A percentile compares a stretch with the other conserved stretches of the same genome.
These are phyloP conservation scores for Brettanomyces bruxellensis DNA, from an alignment of 805 yeast species.

Conservation along the genomic window DNA sequence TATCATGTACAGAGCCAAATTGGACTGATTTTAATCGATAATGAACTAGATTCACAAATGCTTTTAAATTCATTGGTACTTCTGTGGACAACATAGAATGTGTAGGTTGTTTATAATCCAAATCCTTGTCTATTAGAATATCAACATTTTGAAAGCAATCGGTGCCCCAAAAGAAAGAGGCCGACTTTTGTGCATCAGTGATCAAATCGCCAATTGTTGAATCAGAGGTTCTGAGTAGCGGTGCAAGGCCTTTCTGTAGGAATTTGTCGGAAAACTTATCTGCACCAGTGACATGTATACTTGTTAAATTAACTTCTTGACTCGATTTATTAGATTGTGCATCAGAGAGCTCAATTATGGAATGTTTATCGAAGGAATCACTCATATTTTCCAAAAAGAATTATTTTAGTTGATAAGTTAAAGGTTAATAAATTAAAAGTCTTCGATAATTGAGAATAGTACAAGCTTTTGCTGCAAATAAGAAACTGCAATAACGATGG, in stretches of 20 bases:
- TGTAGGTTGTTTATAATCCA: neutral
- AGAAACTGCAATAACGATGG: too few species aligned
- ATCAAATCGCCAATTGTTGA: slow-evolving; percentile 36
- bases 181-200: slow-evolving; percentile 10
- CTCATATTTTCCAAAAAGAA: too few species aligned
- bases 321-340: slow-evolving; percentile 6
- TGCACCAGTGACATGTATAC: slow-evolving; percentile 24
- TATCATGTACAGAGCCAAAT: slow-evolving; percentile 26
- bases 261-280: slow-evolving; percentile 29
- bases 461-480: too few species aligned
- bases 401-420: too few species aligned
- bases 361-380: too few species aligned
- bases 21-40: slow-evolving; percentile 19
- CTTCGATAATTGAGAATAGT: too few species aligned
- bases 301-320: slow-evolving; percentile 20
- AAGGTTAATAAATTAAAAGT: too few species aligned
- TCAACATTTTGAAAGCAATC: slow-evolving; percentile 20
- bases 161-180: slow-evolving; percentile 17
- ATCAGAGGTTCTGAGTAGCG: slow-evolving; percentile 28
- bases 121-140: slow-evolving; percentile 13
- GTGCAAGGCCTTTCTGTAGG: slow-evolving; percentile 36
- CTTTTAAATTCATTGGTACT: slow-evolving; percentile 24
- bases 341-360: too few species aligned
- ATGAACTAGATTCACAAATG: slow-evolving; percentile 27
- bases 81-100: slow-evolving; percentile 1